These are phyloP conservation scores for Fusarium keratoplasticum DNA, from an alignment of 2,329 filamentous ascomycete species.

Conservation along the genomic window DNA sequence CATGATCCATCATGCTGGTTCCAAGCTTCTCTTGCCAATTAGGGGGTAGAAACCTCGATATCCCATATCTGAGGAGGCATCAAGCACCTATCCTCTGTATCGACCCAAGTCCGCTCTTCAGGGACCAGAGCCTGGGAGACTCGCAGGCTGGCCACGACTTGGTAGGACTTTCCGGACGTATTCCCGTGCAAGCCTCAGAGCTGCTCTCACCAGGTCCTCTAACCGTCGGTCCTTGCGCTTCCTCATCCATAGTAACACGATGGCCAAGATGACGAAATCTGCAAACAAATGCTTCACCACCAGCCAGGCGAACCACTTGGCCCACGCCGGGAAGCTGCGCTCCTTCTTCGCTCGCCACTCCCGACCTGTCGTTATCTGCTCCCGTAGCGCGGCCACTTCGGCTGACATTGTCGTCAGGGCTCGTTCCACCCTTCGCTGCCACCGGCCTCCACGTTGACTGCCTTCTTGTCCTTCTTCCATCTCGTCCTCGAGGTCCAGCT, in stretches of 20 bases:
- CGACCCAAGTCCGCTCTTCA: not conserved
- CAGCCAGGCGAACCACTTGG: conserved; percentile 77
- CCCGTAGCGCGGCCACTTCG: conserved; percentile 90
- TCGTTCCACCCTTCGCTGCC: conserved; percentile 85
- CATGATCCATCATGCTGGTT: not conserved
- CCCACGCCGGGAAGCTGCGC: conserved; percentile 75
- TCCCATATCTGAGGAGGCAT: not conserved
- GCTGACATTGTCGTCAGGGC: conserved; percentile 90
- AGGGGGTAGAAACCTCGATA: not conserved
- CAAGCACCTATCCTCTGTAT: not conserved
- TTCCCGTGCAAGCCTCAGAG: conserved; percentile 67
- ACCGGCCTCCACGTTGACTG: conserved; percentile 63
- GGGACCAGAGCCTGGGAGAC: not conserved
- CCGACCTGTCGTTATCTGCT: conserved; percentile 85
- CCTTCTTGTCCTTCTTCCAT: conserved; percentile 51
- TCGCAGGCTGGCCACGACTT: not conserved
- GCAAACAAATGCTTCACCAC: conserved; percentile 78
- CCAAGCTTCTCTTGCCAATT: not conserved
- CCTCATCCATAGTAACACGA: conserved; percentile 79
- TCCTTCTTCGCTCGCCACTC: conserved; percentile 76
- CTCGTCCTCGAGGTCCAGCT: conserved; percentile 59
- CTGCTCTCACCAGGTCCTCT: conserved; percentile 78
- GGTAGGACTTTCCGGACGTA: conserved; percentile 70
- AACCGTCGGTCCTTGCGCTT: conserved; percentile 76
- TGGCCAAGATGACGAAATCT: conserved; percentile 73